A percentile compares a stretch with the other conserved stretches of the same genome.
Conservation (phyloP, 148 eudicot species). For the Tetragonia tetragonoides region DNA sequence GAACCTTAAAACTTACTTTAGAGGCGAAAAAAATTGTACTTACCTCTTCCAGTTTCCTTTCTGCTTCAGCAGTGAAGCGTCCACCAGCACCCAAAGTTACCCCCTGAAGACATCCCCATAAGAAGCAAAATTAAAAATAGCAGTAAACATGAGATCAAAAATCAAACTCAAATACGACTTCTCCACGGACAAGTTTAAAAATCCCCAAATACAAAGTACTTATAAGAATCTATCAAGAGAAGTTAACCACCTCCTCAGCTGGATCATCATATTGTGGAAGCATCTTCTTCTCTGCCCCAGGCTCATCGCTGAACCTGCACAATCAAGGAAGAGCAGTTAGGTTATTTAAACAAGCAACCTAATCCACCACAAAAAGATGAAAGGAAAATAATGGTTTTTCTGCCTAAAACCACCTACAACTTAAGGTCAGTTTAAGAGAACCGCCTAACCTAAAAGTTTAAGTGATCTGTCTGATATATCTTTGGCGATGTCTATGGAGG, state of each 20-base stretch:
- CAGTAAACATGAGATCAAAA: neutral
- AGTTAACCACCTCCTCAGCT: constrained; percentile 65
- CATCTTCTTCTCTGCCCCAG: constrained; percentile 65
- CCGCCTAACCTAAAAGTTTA: neutral
- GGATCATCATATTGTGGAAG: constrained; percentile 98
- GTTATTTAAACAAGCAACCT: neutral
- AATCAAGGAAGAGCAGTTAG: constrained; percentile 1
- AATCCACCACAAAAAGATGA: neutral
- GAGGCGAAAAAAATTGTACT: neutral
- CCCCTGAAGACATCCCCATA: constrained; percentile 42
- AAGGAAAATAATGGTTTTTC: neutral
- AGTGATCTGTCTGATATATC: neutral
- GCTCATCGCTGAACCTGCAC: constrained; percentile 75
- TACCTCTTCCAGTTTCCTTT: constrained; percentile 92
- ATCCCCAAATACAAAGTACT: neutral
- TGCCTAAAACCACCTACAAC: neutral
- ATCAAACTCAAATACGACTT: neutral
- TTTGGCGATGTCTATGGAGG: too few species aligned
- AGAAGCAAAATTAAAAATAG: neutral
- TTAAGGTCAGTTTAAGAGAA: neutral
- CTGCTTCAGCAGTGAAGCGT: constrained; percentile 75
- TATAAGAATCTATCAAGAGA: neutral
- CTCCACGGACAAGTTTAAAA: neutral
- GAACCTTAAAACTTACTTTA: neutral
- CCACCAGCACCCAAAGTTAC: constrained; percentile 84